These are phyloP conservation scores for Cairneyella variabilis DNA, from an alignment of 495 filamentous ascomycete genomes.

Conservation along the genomic window DNA sequence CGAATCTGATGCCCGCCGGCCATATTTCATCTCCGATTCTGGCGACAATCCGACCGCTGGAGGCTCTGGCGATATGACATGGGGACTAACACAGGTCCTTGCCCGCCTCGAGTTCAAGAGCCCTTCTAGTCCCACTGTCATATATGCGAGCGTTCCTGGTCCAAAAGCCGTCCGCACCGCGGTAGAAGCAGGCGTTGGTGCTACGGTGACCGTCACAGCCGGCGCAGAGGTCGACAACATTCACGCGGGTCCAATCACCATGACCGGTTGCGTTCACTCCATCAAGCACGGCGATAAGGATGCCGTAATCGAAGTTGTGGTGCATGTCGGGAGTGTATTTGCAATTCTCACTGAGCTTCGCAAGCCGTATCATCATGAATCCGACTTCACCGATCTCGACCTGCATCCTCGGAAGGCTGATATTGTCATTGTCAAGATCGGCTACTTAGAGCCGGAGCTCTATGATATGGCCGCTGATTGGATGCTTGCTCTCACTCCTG, in stretches of 20 bases:
- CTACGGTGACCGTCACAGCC: constrained; percentile 48
- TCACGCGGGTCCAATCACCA: constrained; percentile 47
- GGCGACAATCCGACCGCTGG: constrained; percentile 57
- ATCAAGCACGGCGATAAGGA: constrained; percentile 50
- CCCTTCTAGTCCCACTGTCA: constrained; percentile 37
- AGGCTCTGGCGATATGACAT: constrained; percentile 53
- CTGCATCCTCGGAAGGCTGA: constrained; percentile 43
- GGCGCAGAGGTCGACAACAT: constrained; percentile 51
- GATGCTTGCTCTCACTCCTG: constrained; percentile 52
- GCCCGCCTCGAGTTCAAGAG: constrained; percentile 43
- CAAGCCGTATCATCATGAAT: constrained; percentile 55
- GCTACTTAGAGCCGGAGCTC: constrained; percentile 55
- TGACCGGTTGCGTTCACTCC: constrained; percentile 50
- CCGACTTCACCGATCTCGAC: constrained; percentile 48
- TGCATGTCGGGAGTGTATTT: constrained; percentile 50
- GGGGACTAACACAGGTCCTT: constrained; percentile 45
- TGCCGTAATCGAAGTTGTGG: constrained; percentile 46
- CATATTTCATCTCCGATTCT: constrained; percentile 57
- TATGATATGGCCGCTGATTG: constrained; percentile 52
- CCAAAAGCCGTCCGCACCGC: constrained; percentile 42
- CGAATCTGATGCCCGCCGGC: constrained; percentile 37
- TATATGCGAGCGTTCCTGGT: constrained; percentile 56
- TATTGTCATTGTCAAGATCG: constrained; percentile 57
- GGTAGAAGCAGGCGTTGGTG: constrained; percentile 44
- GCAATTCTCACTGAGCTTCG: constrained; percentile 52